A percentile compares a stretch with the other conserved stretches of the same genome.
Evolutionary conservation across 495 filamentous ascomycete genomes (phyloP).

Genomic region (Hypoxylon perforatum): DNA sequence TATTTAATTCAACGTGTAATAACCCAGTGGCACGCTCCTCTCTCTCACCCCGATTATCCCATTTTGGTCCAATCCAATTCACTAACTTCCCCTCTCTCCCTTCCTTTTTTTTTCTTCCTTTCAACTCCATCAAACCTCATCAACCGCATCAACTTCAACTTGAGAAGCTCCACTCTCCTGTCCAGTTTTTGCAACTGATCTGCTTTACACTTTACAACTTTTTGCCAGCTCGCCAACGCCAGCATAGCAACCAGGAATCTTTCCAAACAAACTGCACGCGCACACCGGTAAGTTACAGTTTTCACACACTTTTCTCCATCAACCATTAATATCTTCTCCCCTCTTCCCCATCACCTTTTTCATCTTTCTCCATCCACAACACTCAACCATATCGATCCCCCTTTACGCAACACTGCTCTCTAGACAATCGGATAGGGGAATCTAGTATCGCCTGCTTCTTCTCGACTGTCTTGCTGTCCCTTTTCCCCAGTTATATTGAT

Average conservation of each 20-base stretch:
- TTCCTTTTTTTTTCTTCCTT: conserved; percentile 23
- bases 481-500: not conserved
- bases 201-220: too few species aligned
- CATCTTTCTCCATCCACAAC: not conserved
- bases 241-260: too few species aligned
- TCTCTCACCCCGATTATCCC: conserved; percentile 14
- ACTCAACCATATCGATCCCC: not conserved
- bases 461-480: not conserved
- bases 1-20: conserved; percentile 29
- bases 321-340: not conserved
- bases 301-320: not conserved
- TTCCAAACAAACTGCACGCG: not conserved
- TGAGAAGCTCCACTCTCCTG: not conserved
- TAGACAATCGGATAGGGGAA: not conserved
- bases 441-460: not conserved
- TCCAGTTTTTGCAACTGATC: too few species aligned
- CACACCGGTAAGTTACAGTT: not conserved
- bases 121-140: conserved; percentile 17
- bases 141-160: conserved; percentile 13
- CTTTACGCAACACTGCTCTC: not conserved
- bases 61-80: conserved; percentile 8
- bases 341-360: not conserved
- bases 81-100: conserved; percentile 3
- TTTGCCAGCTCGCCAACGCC: too few species aligned
- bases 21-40: conserved; percentile 36